Evolutionary conservation across 345 rosid genomes (phyloP), one percentile per base, ranked within the genome.

Genomic region (Rubroshorea leprosula): DNA sequence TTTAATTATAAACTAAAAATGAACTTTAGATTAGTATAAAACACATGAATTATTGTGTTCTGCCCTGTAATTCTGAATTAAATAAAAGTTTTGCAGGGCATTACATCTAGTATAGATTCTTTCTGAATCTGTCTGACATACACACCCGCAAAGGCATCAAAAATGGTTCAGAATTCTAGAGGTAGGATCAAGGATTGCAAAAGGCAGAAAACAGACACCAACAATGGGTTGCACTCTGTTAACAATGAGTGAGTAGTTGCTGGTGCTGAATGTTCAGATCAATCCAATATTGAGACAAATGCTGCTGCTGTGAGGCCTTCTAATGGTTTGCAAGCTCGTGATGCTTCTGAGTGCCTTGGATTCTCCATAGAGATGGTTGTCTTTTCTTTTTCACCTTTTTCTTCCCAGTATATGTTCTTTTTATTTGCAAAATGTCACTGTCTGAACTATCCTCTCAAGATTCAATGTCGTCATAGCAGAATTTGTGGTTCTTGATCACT

Each of bases 121-220:
- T 79, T 80, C 59, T 82, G 75, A 31, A 77, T 92, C 60, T 86
- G 91, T 68, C 65, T 89, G 76, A 83, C 84, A 27, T 92, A 81
- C 72, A 62, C 74, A 15, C 71, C 63, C 53, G 10, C 53, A 14
- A 74, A 60, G 65, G 61, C 75, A 25, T 74, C 75, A 22, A 69
- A 63, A 64, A 60, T 15, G 45, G 67, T 58, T 55, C 65, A 66
- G 12, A 45, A 64, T 66, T 61, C 66, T 38, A 59, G 55, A 11
- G 69, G 69, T 59, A 68, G 65, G 63, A 73, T 43, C 16, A 73
- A 65, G 52, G 77, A 68, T 66, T 64, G 68, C 75, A 84, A 92
- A 75, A 84, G 86, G 76, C 81, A 75, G 56, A 92, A 84, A 75
- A 64, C 75, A 75, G 84, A n/a, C n/a, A n/a, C n/a, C n/a, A n/a